These are phyloP conservation scores for Pezicula rhizophila DNA, from an alignment of 2,329 filamentous ascomycete genomes.

Conservation along the genomic window DNA sequence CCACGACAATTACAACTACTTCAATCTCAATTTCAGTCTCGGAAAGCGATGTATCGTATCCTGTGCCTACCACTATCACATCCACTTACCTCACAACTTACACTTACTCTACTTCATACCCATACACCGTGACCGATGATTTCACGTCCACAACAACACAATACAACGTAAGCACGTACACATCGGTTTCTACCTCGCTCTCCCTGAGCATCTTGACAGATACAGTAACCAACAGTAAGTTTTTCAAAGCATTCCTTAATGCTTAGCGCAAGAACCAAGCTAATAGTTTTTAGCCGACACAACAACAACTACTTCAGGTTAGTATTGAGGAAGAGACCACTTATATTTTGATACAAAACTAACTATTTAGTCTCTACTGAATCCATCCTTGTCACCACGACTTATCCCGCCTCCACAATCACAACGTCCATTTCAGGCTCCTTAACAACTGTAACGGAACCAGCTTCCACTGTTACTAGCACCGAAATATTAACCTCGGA, in stretches of 20 bases:
- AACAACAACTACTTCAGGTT: background rate
- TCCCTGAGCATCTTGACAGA: background rate
- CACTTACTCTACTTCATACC: slow-evolving; percentile 4
- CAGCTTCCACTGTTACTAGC: background rate
- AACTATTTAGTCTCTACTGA: background rate
- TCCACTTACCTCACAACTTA: background rate
- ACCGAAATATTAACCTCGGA: background rate
- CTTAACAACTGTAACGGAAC: background rate
- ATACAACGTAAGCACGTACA: slow-evolving; percentile 11
- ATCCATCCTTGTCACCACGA: background rate
- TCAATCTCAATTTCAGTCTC: slow-evolving; percentile 3
- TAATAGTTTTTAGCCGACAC: background rate
- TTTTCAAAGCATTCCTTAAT: background rate
- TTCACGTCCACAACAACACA: slow-evolving; percentile 1
- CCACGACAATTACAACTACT: background rate
- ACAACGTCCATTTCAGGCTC: slow-evolving; percentile 7
- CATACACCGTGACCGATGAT: slow-evolving; percentile 2
- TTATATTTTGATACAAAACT: background rate
- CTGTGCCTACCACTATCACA: background rate
- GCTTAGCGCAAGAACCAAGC: background rate
- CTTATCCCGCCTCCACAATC: background rate
- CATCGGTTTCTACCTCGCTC: slow-evolving; percentile 7
- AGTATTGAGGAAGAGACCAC: background rate
- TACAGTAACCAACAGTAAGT: slow-evolving; percentile 1
- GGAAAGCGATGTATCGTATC: background rate